A percentile compares a stretch with the other conserved stretches of the same genome.
phyloP scores from a whole-genome alignment of 2,329 filamentous ascomycete species.

The Emmonsiellopsis sp. region DNA sequence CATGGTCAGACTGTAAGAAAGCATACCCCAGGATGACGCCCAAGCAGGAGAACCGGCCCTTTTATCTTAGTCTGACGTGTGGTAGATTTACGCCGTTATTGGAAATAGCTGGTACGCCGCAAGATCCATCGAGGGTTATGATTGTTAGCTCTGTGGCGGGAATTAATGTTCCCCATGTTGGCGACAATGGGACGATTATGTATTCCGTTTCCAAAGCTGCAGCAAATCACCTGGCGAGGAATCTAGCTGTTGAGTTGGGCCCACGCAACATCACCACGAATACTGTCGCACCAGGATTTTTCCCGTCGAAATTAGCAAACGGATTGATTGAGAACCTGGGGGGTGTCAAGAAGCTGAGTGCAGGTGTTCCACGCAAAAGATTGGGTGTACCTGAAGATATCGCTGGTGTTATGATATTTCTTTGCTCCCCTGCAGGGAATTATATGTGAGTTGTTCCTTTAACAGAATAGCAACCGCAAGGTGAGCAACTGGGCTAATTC shows the following conservation, averaged over 20 bases:
- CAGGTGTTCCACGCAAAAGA: conserved; percentile 32
- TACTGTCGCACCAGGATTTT: conserved; percentile 59
- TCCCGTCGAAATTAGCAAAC: conserved; percentile 63
- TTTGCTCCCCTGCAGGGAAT: conserved; percentile 27
- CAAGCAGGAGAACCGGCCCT: background rate
- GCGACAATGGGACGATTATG: conserved; percentile 64
- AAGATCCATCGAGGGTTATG: conserved; percentile 70
- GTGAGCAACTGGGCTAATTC: background rate
- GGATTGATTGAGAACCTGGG: conserved; percentile 64
- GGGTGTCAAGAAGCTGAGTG: conserved; percentile 40
- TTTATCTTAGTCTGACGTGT: background rate
- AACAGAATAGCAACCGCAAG: background rate
- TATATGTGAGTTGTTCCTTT: conserved; percentile 7
- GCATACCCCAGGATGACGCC: background rate
- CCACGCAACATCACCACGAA: conserved; percentile 74
- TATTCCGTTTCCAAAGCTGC: conserved; percentile 86
- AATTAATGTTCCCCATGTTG: conserved; percentile 62
- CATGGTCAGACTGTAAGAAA: conserved; percentile 51
- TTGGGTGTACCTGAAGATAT: conserved; percentile 38
- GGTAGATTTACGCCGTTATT: conserved; percentile 68
- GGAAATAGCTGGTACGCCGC: conserved; percentile 40
- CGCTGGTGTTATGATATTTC: conserved; percentile 57
- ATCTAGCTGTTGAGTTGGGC: conserved; percentile 72
- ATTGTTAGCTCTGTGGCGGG: conserved; percentile 78
- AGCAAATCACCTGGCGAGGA: conserved; percentile 71